phyloP scores from a whole-genome alignment of 2,329 filamentous ascomycete genomes.

The Penicillium brasilianum region DNA sequence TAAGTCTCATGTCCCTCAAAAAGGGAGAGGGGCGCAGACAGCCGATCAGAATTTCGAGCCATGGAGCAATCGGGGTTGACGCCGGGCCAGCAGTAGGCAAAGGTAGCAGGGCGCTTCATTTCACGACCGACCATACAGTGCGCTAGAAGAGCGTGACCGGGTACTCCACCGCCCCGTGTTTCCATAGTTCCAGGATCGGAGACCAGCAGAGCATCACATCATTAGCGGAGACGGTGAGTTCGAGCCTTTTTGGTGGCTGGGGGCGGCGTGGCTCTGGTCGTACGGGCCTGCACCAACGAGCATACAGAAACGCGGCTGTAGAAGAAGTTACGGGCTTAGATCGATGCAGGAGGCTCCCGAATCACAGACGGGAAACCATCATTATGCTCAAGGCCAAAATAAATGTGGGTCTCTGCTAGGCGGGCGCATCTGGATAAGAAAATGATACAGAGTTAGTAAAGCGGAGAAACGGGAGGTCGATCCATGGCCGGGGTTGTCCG shows the following conservation, averaged over 20 bases:
- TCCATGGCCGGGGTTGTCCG: conserved; percentile 2
- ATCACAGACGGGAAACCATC: conserved; percentile 29
- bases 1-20: conserved; percentile 19
- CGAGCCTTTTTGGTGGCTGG: conserved; percentile 36
- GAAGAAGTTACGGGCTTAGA: conserved; percentile 27
- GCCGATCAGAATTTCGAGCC: conserved; percentile 4
- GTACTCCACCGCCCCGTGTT: conserved; percentile 19
- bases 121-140: conserved; percentile 31
- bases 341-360: conserved; percentile 32
- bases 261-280: conserved; percentile 26
- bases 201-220: conserved; percentile 28
- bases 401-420: conserved; percentile 19
- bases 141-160: conserved; percentile 9
- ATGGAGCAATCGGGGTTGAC: conserved; percentile 36
- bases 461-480: conserved; percentile 2
- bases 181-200: conserved; percentile 25
- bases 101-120: conserved; percentile 37
- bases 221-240: conserved; percentile 40
- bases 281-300: conserved; percentile 37
- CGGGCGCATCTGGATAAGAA: conserved; percentile 14
- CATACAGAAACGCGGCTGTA: conserved; percentile 28
- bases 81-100: conserved; percentile 26
- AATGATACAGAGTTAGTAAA: not conserved
- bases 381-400: conserved; percentile 15
- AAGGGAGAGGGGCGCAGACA: conserved; percentile 11